These are phyloP conservation scores for Plantago major DNA, from an alignment of 257 asterid genomes.

Conservation along the genomic window DNA sequence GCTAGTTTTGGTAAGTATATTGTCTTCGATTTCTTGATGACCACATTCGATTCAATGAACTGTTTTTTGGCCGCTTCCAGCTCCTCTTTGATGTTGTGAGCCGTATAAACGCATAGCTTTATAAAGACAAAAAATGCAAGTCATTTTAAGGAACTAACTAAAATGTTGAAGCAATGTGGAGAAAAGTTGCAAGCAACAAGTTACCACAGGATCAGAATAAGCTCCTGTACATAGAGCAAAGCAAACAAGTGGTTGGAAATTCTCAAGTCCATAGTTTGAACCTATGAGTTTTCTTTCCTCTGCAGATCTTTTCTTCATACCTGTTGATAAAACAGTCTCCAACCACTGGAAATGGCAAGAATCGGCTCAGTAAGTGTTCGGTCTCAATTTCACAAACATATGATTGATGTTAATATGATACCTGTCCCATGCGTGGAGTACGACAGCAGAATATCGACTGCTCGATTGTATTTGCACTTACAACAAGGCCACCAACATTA, in stretches of 20 bases:
- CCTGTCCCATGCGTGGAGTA: slow-evolving; percentile 56
- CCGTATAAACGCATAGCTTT: slow-evolving; percentile 52
- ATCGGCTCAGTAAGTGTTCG: background rate
- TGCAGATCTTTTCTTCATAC: slow-evolving; percentile 46
- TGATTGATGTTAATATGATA: slow-evolving; percentile 6
- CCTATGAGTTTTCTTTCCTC: slow-evolving; percentile 41
- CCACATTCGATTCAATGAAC: slow-evolving; percentile 46
- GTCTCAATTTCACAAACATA: background rate
- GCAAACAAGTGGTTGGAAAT: slow-evolving; percentile 46
- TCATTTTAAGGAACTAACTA: background rate
- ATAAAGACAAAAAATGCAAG: slow-evolving; percentile 1
- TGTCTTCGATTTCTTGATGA: slow-evolving; percentile 41
- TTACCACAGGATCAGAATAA: slow-evolving; percentile 58
- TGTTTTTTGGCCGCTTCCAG: slow-evolving; percentile 48
- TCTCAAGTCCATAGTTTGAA: slow-evolving; percentile 43
- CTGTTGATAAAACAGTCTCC: slow-evolving; percentile 52
- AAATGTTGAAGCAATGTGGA: background rate
- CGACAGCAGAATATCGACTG: slow-evolving; percentile 52
- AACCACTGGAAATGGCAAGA: slow-evolving; percentile 39
- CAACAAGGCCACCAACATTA: slow-evolving; percentile 46
- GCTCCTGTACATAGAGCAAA: slow-evolving; percentile 58
- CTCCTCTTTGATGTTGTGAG: slow-evolving; percentile 40
- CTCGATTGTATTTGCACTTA: slow-evolving; percentile 50
- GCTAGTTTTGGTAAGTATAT: slow-evolving; percentile 43
- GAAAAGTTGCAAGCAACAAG: slow-evolving; percentile 8